Conservation (phyloP, 2,329 filamentous ascomycete genomes). For the Paecilomyces formosus region DNA sequence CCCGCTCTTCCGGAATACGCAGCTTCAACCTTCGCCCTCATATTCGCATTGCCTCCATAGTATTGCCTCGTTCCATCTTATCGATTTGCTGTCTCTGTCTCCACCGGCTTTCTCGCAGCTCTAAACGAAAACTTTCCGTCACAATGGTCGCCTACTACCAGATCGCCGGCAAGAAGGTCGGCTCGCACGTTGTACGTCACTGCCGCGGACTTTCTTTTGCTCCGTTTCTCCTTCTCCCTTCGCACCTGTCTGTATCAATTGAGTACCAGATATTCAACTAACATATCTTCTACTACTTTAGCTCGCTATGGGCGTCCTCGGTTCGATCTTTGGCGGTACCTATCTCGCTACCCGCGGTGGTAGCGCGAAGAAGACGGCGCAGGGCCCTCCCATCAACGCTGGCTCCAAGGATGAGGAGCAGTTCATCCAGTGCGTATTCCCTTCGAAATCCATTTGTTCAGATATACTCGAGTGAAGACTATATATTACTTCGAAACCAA, state of each 20-base stretch:
- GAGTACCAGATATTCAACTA: neutral
- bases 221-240: neutral
- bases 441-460: neutral
- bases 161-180: slow-evolving; percentile 45
- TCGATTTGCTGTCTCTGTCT: neutral
- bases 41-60: neutral
- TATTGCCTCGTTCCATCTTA: neutral
- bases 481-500: neutral
- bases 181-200: slow-evolving; percentile 44
- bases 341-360: slow-evolving; percentile 39
- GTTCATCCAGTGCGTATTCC: slow-evolving; percentile 55
- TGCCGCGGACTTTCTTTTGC: slow-evolving; percentile 2
- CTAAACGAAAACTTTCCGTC: slow-evolving; percentile 17
- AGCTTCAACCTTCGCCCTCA: neutral
- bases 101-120: neutral
- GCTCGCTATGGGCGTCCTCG: slow-evolving; percentile 55
- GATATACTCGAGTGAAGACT: too few species aligned
- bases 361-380: slow-evolving; percentile 39
- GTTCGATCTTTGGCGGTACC: slow-evolving; percentile 41
- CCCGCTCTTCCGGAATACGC: slow-evolving; percentile 4
- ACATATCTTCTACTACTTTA: slow-evolving; percentile 20
- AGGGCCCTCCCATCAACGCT: slow-evolving; percentile 55
- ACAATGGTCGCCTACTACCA: slow-evolving; percentile 46
- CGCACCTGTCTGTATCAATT: neutral
- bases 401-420: slow-evolving; percentile 61